Conservation (phyloP, 148 eudicot species). For the Drosera capensis region DNA sequence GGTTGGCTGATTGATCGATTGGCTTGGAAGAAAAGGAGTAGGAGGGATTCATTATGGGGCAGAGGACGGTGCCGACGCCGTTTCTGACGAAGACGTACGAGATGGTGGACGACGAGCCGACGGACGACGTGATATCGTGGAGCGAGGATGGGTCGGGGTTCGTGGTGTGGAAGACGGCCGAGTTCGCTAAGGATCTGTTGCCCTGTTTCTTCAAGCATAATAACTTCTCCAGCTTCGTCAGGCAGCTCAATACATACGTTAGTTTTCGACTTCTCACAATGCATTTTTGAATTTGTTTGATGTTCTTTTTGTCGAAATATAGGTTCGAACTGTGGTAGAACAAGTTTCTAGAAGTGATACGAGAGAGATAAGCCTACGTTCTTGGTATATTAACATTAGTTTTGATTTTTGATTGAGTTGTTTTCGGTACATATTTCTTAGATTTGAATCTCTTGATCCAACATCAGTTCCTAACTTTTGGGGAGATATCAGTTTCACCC, state of each 20-base stretch:
- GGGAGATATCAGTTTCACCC: no score
- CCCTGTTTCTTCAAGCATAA: constrained; percentile 7
- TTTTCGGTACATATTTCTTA: no score
- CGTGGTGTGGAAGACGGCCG: constrained; percentile 8
- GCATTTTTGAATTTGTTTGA: background rate
- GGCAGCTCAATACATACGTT: constrained; percentile 12
- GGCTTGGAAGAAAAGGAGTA: background rate
- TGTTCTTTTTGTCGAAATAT: no score
- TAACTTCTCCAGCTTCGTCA: constrained; percentile 6
- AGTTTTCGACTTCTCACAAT: background rate
- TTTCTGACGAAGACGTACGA: constrained; percentile 10
- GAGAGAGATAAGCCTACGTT: no score
- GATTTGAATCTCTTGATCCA: no score
- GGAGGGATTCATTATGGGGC: background rate
- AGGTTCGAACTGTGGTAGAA: no score
- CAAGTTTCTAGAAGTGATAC: no score
- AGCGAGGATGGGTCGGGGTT: constrained; percentile 5
- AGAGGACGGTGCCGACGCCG: constrained; percentile 3
- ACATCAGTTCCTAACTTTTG: no score
- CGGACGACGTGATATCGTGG: constrained; percentile 10
- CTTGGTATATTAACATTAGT: no score
- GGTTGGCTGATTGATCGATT: background rate
- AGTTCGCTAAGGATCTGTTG: constrained; percentile 3
- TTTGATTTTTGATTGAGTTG: no score
- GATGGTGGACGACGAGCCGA: constrained; percentile 9